Conservation (phyloP, 352 stramenopile genomes). For the Globisporangium nunn region DNA sequence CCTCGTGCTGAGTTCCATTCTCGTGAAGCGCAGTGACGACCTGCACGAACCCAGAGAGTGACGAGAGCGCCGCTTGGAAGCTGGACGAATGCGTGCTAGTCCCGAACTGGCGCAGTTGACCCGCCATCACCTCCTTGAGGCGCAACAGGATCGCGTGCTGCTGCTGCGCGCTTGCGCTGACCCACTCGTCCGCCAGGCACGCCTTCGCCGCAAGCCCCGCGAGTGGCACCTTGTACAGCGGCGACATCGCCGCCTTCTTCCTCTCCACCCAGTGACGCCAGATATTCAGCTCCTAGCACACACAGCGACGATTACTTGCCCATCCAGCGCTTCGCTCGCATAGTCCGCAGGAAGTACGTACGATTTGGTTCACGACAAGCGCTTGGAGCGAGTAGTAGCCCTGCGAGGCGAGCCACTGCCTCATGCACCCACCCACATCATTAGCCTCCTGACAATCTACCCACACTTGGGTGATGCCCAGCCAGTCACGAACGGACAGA, state of each 20-base stretch:
- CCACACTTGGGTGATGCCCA: too few relatives aligned
- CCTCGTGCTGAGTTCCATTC: background rate
- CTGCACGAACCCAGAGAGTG: constrained; percentile 5
- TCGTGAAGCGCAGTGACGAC: constrained; percentile 9
- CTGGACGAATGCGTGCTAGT: background rate
- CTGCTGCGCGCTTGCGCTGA: constrained; percentile 10
- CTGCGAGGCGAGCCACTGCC: constrained; percentile 51
- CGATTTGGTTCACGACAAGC: constrained; percentile 70
- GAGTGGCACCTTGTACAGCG: constrained; percentile 27
- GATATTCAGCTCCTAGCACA: constrained; percentile 54
- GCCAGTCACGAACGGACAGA: constrained; percentile 1
- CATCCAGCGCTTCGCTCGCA: too few relatives aligned
- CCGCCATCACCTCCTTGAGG: constrained; percentile 10
- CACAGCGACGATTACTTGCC: background rate
- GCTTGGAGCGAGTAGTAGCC: constrained; percentile 64
- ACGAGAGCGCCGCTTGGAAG: background rate
- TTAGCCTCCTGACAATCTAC: too few relatives aligned
- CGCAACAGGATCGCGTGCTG: constrained; percentile 10
- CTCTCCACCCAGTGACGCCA: constrained; percentile 48
- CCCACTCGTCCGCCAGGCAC: constrained; percentile 45
- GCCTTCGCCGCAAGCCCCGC: constrained; percentile 42
- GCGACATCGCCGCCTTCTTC: constrained; percentile 15
- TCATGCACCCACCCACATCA: background rate
- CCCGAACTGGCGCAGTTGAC: constrained; percentile 11
- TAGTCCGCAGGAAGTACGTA: constrained; percentile 17